Conservation (phyloP, 768 basidiomycete genomes). For the Sarcodon sp. region DNA sequence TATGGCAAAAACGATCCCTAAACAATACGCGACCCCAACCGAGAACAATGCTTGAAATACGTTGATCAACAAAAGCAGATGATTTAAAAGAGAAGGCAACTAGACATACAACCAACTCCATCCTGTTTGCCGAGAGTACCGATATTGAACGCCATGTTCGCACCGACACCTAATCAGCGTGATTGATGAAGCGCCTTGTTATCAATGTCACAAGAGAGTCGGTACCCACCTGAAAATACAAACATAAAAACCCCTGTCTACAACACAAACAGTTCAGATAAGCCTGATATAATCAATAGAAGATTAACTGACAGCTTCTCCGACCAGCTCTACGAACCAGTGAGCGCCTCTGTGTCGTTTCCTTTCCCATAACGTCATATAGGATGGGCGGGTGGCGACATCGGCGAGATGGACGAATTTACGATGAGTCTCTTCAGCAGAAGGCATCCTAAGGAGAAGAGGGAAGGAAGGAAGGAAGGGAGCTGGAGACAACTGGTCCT, state of each 20-base stretch:
- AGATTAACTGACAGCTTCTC: slow-evolving; percentile 14
- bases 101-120: slow-evolving; percentile 17
- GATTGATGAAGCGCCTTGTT: too few species aligned
- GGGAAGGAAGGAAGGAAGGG: too few species aligned
- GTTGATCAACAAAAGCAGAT: background rate
- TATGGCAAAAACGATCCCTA: slow-evolving; percentile 26
- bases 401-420: slow-evolving; percentile 13
- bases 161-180: slow-evolving; percentile 15
- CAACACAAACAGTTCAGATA: background rate
- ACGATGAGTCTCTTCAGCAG: too few species aligned
- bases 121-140: slow-evolving; percentile 11
- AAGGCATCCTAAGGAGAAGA: too few species aligned
- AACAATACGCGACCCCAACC: slow-evolving; percentile 21
- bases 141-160: slow-evolving; percentile 17
- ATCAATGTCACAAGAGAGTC: too few species aligned
- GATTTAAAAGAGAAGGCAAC: background rate
- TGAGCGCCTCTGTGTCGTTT: slow-evolving; percentile 16
- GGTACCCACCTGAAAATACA: slow-evolving; percentile 7
- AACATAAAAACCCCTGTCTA: slow-evolving; percentile 18
- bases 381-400: slow-evolving; percentile 9
- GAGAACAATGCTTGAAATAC: slow-evolving; percentile 17
- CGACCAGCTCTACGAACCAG: slow-evolving; percentile 18
- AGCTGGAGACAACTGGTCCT: too few species aligned
- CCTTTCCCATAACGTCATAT: slow-evolving; percentile 11
- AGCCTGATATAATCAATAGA: background rate